Percentiles rank a stretch among this genome's conserved stretches.
Conservation (phyloP, 2,329 filamentous ascomycete species). For the Botrytis byssoidea region DNA sequence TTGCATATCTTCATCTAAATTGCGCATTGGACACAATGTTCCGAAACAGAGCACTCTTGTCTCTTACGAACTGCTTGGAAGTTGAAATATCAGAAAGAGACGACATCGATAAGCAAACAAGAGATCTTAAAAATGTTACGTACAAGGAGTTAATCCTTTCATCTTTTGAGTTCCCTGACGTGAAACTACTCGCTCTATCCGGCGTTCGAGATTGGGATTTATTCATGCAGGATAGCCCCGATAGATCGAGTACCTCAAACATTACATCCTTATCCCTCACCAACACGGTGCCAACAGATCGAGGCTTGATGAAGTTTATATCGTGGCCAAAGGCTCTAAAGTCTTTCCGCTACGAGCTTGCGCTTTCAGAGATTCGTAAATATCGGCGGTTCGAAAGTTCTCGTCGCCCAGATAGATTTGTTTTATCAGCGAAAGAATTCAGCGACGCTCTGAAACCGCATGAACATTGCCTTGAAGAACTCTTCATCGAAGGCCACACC, state of each 20-base stretch:
- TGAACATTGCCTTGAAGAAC: not conserved
- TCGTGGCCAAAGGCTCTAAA: not conserved
- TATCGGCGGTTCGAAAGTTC: no score
- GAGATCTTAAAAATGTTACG: not conserved
- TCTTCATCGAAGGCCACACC: not conserved
- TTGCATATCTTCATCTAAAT: not conserved
- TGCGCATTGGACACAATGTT: not conserved
- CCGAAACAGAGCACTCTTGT: not conserved
- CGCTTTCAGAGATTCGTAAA: no score
- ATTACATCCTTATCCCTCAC: not conserved
- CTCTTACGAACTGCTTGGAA: not conserved
- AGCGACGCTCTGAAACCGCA: not conserved
- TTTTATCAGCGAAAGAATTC: not conserved
- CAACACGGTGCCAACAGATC: not conserved
- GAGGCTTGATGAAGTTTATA: not conserved
- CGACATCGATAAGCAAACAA: not conserved
- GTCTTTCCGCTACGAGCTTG: no score
- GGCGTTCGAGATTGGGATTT: not conserved
- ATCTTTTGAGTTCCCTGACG: not conserved
- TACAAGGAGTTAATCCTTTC: not conserved
- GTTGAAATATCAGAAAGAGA: not conserved
- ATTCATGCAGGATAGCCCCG: not conserved
- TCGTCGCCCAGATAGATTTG: not conserved
- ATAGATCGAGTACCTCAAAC: not conserved
- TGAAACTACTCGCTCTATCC: not conserved